Percentiles rank a stretch among this genome's conserved stretches.
Conservation (phyloP, 345 rosid species). For the Ceriops decandra region DNA sequence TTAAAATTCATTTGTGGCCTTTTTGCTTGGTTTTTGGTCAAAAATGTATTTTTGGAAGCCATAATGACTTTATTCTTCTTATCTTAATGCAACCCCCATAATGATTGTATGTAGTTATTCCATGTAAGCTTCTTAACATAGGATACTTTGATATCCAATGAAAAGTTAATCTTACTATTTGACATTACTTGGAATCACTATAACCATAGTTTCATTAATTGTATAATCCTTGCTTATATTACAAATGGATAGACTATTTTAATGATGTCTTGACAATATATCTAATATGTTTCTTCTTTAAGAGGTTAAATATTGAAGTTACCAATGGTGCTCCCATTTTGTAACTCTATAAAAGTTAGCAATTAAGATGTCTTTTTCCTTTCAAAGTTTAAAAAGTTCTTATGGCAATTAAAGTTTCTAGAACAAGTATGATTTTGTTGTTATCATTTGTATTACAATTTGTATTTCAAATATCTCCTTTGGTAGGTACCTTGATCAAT, state of each 20-base stretch:
- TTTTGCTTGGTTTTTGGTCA: too few relatives aligned
- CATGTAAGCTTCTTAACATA: neutral
- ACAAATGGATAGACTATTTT: neutral
- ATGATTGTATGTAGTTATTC: neutral
- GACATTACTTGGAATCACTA: neutral
- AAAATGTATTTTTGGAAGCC: neutral
- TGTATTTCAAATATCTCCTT: too few relatives aligned
- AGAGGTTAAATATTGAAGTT: constrained; percentile 32
- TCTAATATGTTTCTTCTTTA: constrained; percentile 11
- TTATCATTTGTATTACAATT: too few relatives aligned
- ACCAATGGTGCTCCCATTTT: too few relatives aligned
- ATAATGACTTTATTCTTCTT: neutral
- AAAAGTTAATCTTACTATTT: neutral
- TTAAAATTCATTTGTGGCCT: too few relatives aligned
- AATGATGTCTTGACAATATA: neutral
- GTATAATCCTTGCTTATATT: neutral
- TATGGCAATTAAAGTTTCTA: too few relatives aligned
- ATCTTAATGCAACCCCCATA: neutral
- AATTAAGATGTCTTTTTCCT: too few relatives aligned
- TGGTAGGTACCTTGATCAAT: too few relatives aligned
- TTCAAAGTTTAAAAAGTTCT: too few relatives aligned
- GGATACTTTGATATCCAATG: neutral
- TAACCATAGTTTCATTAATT: neutral
- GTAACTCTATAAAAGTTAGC: too few relatives aligned
- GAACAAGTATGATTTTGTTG: too few relatives aligned